phyloP scores from a whole-genome alignment of 139 green algal species.

The Mesostigma viride region DNA sequence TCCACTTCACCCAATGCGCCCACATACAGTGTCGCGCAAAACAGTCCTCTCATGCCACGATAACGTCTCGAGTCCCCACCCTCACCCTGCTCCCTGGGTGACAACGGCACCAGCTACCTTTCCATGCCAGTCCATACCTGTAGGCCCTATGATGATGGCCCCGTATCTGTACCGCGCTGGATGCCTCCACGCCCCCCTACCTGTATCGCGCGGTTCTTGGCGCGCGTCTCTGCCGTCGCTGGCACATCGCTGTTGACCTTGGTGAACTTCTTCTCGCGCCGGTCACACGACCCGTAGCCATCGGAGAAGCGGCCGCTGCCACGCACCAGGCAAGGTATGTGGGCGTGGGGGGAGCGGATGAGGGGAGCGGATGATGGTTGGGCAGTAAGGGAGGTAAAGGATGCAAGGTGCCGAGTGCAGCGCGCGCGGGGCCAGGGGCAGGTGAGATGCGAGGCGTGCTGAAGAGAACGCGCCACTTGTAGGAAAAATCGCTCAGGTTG shows the following conservation, averaged over 20 bases:
- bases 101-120: too few relatives aligned
- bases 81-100: too few relatives aligned
- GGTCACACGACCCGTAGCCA: constrained; percentile 15
- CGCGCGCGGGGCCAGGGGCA: background rate
- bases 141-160: too few relatives aligned
- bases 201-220: constrained; percentile 18
- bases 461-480: background rate
- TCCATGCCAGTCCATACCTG: too few relatives aligned
- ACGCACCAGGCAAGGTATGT: background rate
- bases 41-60: too few relatives aligned
- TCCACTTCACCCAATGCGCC: too few relatives aligned
- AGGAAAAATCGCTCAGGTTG: background rate
- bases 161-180: background rate
- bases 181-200: background rate
- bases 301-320: constrained; percentile 9
- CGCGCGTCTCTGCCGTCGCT: constrained; percentile 17
- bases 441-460: background rate
- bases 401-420: background rate
- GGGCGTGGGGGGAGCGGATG: too few relatives aligned
- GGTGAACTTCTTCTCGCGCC: constrained; percentile 16
- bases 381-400: background rate
- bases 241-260: constrained; percentile 17
- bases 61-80: too few relatives aligned
- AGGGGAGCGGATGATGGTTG: too few relatives aligned
- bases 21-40: too few relatives aligned